Evolutionary conservation across 768 basidiomycete species (phyloP).

Genomic region (Heimioporus sp.): DNA sequence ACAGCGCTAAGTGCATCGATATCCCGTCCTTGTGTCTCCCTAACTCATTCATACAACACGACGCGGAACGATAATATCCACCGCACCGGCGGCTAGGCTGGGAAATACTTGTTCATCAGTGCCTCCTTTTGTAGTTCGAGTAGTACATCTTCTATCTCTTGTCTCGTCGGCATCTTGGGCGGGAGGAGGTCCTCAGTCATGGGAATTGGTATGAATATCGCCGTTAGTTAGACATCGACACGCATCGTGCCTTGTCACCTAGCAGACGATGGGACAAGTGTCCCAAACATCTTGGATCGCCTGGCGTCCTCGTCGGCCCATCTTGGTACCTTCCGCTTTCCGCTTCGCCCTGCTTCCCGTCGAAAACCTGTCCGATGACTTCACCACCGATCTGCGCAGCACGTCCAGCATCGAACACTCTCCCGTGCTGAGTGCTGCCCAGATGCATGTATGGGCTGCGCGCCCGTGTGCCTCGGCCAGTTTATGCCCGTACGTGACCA

Average conservation of each 20-base stretch:
- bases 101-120: conserved; percentile 73
- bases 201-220: conserved; percentile 71
- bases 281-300: conserved; percentile 10
- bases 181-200: conserved; percentile 67
- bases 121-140: conserved; percentile 78
- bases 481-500: conserved; percentile 68
- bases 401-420: conserved; percentile 54
- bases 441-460: conserved; percentile 56
- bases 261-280: neutral
- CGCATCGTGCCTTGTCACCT: conserved; percentile 17
- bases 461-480: conserved; percentile 77
- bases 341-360: conserved; percentile 43
- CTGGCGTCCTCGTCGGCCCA: conserved; percentile 31
- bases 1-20: too few relatives aligned
- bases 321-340: conserved; percentile 46
- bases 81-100: too few relatives aligned
- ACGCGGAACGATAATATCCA: too few relatives aligned
- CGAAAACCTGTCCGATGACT: conserved; percentile 15
- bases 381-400: too few relatives aligned
- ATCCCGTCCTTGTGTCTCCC: too few relatives aligned
- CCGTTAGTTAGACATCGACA: conserved; percentile 53
- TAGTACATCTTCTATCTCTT: conserved; percentile 77
- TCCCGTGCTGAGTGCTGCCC: conserved; percentile 48
- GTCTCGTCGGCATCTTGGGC: conserved; percentile 70
- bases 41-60: too few relatives aligned